phyloP scores from a whole-genome alignment of 768 basidiomycete species.

The Suillus cothurnatus region DNA sequence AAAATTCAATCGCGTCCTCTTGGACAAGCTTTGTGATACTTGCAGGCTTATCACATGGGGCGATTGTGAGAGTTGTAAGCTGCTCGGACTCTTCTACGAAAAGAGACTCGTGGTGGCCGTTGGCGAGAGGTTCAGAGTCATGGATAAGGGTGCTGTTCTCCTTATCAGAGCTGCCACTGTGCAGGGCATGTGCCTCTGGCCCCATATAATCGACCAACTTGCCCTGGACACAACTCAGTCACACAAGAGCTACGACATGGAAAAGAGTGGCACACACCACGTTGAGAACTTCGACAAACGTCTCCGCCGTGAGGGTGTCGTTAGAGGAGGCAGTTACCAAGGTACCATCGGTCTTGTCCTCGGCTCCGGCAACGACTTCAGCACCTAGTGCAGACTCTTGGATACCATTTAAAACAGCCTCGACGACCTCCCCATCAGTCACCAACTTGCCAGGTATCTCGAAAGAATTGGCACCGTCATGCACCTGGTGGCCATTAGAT shows the following conservation, averaged over 20 bases:
- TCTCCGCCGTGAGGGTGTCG: background rate
- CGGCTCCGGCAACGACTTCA: background rate
- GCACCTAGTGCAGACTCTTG: background rate
- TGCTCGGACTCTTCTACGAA: background rate
- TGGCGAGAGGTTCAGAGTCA: background rate
- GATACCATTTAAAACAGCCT: background rate
- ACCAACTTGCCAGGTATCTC: background rate
- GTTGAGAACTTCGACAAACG: background rate
- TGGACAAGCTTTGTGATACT: background rate
- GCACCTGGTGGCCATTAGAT: slow-evolving; percentile 9
- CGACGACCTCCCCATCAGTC: background rate
- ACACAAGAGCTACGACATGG: background rate
- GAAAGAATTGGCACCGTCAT: background rate
- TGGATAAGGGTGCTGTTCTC: background rate
- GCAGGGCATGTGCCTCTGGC: background rate
- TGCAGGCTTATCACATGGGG: background rate
- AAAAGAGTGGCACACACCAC: slow-evolving; percentile 2
- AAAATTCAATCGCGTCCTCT: slow-evolving; percentile 6
- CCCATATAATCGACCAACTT: slow-evolving; percentile 3
- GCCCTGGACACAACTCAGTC: background rate
- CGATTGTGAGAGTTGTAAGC: background rate
- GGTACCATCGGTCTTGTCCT: slow-evolving; percentile 1
- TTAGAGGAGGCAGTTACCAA: background rate
- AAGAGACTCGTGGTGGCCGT: background rate
- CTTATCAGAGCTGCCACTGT: background rate